Conservation (phyloP, 2,329 filamentous ascomycete genomes). For the Amauroascus verrucosus region DNA sequence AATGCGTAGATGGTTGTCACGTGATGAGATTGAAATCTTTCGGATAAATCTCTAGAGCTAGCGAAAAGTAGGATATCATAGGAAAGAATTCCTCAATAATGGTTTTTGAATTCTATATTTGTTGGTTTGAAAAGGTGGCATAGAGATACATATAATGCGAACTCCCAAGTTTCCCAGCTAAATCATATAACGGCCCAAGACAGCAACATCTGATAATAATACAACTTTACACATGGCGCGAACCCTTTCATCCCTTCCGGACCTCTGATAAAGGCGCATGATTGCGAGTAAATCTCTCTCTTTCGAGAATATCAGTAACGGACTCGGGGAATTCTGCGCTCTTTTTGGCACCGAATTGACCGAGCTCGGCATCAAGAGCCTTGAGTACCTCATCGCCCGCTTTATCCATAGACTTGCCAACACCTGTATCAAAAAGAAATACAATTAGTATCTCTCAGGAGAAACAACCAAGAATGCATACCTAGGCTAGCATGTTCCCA, state of each 20-base stretch:
- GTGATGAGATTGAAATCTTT: too few relatives aligned
- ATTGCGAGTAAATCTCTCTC: slow-evolving; percentile 29
- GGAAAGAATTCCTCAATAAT: too few relatives aligned
- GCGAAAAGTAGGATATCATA: too few relatives aligned
- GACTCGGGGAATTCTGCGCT: slow-evolving; percentile 22
- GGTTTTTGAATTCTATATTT: not conserved
- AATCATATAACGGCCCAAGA: not conserved
- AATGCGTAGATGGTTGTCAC: not conserved
- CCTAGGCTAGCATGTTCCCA: slow-evolving; percentile 74
- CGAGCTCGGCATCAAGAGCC: slow-evolving; percentile 32
- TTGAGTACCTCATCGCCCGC: slow-evolving; percentile 31
- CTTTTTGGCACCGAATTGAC: slow-evolving; percentile 34
- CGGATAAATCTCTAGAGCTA: too few relatives aligned
- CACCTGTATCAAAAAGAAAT: slow-evolving; percentile 24
- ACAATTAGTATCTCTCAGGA: slow-evolving; percentile 7
- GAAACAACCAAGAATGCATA: slow-evolving; percentile 31
- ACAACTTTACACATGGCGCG: not conserved
- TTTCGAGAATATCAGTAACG: slow-evolving; percentile 29
- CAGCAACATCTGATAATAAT: not conserved
- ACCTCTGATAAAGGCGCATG: slow-evolving; percentile 28
- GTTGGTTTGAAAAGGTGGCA: not conserved
- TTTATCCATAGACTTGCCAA: slow-evolving; percentile 33
- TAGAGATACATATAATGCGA: slow-evolving; percentile 3
- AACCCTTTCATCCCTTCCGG: slow-evolving; percentile 18
- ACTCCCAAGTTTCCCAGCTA: slow-evolving; percentile 6